Percentiles rank a stretch among this genome's conserved stretches.
Evolutionary conservation across 2,329 filamentous ascomycete genomes (phyloP).

Genomic region (Hypoxylon sp.): DNA sequence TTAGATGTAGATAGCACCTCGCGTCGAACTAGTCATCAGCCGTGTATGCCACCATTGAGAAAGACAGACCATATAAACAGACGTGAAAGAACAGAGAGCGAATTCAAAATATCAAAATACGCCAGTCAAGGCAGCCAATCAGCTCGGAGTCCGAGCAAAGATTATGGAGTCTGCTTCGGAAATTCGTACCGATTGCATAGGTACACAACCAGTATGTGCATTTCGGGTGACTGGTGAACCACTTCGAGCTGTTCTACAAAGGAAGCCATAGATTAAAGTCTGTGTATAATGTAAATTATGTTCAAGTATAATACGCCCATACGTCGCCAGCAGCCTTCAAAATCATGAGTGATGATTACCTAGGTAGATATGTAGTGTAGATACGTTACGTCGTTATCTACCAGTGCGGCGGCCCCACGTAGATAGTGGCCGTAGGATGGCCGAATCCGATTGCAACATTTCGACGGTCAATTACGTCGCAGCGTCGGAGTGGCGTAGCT

Average conservation of each 20-base stretch:
- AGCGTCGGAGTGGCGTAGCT: constrained; percentile 21
- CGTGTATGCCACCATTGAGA: neutral
- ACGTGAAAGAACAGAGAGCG: no score
- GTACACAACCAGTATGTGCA: no score
- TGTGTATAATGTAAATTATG: neutral
- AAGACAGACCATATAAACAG: no score
- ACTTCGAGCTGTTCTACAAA: neutral
- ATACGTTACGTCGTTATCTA: no score
- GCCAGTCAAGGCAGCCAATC: neutral
- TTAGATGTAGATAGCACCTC: no score
- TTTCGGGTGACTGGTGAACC: no score
- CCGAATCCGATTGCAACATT: constrained; percentile 39
- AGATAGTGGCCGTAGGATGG: constrained; percentile 20
- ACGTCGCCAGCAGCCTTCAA: neutral
- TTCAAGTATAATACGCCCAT: neutral
- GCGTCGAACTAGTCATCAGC: no score
- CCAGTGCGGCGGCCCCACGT: constrained; percentile 17
- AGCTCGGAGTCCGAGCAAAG: no score
- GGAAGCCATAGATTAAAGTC: neutral
- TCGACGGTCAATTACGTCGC: constrained; percentile 32
- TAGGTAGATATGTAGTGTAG: neutral
- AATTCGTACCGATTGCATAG: neutral
- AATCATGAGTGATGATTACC: neutral
- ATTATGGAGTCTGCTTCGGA: neutral
- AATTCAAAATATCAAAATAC: neutral